Base-by-base conservation (phyloP, 192 early-diverging fungal species). In the Chytriomyces confervae region DNA sequence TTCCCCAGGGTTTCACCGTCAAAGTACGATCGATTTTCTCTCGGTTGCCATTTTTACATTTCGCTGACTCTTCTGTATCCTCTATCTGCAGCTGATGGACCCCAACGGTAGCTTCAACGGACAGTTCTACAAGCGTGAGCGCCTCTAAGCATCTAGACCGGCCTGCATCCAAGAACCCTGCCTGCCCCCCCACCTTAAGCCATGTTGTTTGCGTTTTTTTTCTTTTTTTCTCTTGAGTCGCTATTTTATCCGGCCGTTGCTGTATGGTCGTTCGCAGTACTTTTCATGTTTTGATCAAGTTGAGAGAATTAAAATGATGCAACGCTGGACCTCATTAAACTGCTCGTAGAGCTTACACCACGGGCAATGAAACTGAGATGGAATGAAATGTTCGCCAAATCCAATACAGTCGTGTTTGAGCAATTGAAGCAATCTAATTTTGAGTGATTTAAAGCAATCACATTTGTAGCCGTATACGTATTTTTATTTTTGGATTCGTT, bases 1-100 rank as follows among this genome's bases (percentile, higher is more conserved):
- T 72, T 57, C 69, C 69, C 10, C 6, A 72, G 48, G 69, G 69
- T 24, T 20, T 27, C 69, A 72, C 69, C 36, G 57, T 61, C 69
- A 72, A 72, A 53, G 48, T 65, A 3, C 20, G 53, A n/a, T 57
- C 16, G 16, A 20, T 5, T 57, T 57, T n/a, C 53, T n/a, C 2
- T 5, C 20, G 53, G 0, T 57, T 57, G 53, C 16, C 16, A 57
- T 20, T 20, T n/a, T 13, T 57, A 0, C 5, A 57, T 13, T 0
- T 0, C 53, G 5, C 16, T 57, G 16, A 20, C 53, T 57, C 16
- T n/a, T 57, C 20, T n/a, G 0, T 2, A 4, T 57, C 53, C 63
- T 65, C 16, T 61, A 23, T 61, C 18, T 23, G 27, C 63, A 65
- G 63, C 1, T 72, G 69, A n/a, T 27, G n/a, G 50, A 72, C 69